A percentile compares a stretch with the other conserved stretches of the same genome.
These are phyloP conservation scores for Nigrospora sphaerica DNA, from an alignment of 2,329 filamentous ascomycete species.

Conservation along the genomic window DNA sequence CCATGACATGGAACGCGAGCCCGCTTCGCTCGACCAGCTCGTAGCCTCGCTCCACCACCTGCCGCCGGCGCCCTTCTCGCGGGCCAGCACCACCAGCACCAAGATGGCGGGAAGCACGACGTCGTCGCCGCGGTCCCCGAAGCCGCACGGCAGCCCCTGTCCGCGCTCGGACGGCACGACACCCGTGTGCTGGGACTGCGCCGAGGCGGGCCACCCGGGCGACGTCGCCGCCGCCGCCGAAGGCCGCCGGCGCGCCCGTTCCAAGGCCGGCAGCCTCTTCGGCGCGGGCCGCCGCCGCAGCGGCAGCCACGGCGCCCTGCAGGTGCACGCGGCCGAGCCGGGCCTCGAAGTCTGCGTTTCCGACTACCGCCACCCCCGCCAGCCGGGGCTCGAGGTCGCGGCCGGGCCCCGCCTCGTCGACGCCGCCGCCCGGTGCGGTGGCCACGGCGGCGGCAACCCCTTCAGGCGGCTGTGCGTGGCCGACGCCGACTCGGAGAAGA, in stretches of 20 bases:
- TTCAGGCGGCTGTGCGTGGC: no score
- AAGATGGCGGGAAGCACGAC: no score
- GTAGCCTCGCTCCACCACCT: no score
- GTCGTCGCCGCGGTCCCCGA: no score
- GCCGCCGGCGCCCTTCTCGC: no score
- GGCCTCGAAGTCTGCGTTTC: neutral
- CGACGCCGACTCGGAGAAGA: no score
- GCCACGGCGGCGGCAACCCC: neutral
- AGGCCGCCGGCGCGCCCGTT: neutral
- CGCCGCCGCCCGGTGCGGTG: neutral
- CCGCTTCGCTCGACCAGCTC: no score
- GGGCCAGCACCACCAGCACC: no score
- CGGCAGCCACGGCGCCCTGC: neutral
- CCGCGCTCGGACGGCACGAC: neutral
- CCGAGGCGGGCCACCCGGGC: neutral
- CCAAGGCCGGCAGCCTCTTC: constrained; percentile 1
- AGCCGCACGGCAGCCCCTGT: neutral
- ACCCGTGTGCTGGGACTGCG: constrained; percentile 1
- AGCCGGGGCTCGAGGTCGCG: neutral
- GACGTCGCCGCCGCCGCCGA: neutral
- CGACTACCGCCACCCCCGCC: neutral
- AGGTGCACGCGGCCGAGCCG: constrained; percentile 1
- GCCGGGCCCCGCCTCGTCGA: neutral
- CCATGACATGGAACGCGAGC: no score
- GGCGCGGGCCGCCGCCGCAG: neutral